Evolutionary conservation across 2,329 filamentous ascomycete species (phyloP), one percentile per base, ranked within the genome.

Genomic region (Phaeosphaeria sp.): DNA sequence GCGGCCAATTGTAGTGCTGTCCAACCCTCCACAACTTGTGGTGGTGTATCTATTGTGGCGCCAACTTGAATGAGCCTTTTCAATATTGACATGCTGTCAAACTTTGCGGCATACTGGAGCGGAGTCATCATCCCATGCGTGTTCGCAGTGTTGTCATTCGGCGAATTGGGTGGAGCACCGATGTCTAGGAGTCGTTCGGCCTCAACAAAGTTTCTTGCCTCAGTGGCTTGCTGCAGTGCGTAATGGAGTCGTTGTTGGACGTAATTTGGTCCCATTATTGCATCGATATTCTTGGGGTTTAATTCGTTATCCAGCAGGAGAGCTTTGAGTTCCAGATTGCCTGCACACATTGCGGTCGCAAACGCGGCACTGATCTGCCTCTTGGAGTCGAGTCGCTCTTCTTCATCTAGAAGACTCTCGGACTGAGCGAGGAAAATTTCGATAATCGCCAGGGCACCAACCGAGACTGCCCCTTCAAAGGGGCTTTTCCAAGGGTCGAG

Each of bases 1-100:
- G 65, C 66, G 9, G 72, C 71, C 36, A 66, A 60, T 51, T 74
- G 70, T 25, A 74, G 56, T 20, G 68, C 66, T 30, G 72, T 74
- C 1, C 57, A 65, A 3, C 66, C 68, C 18, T 13, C 15, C 8
- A 18, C 40, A 1, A 57, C 51, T 15, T 17, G 18, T 5, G 40
- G 4, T 43, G n/a, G n/a, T 43, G 40, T 17, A 20, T 43, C 20
- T 4, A 43, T 17, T 43, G 6, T 17, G 15, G 40, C 40, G 3
- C 40, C 40, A 43, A 20, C 3, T 18, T 20, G 7, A 8, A 43
- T 20, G 2, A 43, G 15, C 7, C 7, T 43, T 7, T 13, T 6
- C 3, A 11, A 3, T 18, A 20, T 18, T 17, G n/a, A 18, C 6
- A 18, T 43, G 6, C 20, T 18, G 20, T 20, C 11, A 17, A 3